A percentile compares a stretch with the other conserved stretches of the same genome.
phyloP scores from a whole-genome alignment of 2,329 filamentous ascomycete genomes.

The Aureobasidium sp. region DNA sequence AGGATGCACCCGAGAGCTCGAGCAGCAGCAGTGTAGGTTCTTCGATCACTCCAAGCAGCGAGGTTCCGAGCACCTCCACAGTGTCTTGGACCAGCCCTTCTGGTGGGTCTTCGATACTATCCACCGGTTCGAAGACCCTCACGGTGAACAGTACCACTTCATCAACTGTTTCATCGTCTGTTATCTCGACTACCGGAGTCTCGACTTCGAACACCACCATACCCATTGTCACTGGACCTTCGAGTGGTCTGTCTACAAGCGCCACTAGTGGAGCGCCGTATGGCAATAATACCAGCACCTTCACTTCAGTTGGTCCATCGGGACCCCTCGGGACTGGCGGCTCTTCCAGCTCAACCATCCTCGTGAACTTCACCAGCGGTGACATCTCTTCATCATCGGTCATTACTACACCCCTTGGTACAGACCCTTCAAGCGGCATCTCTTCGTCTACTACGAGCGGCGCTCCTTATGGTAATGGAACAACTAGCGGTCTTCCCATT shows the following conservation, averaged over 20 bases:
- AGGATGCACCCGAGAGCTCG: slow-evolving; percentile 3
- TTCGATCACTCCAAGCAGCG: neutral
- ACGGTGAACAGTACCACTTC: neutral
- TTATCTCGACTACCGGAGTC: neutral
- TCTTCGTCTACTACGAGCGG: neutral
- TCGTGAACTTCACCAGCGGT: neutral
- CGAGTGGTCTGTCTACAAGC: neutral
- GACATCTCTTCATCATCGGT: neutral
- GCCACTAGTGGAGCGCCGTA: neutral
- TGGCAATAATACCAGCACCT: neutral
- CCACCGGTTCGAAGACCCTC: neutral
- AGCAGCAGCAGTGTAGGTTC: slow-evolving; percentile 2
- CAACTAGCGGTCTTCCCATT: neutral
- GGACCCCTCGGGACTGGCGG: neutral
- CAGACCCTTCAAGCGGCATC: slow-evolving; percentile 1
- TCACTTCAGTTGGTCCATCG: neutral
- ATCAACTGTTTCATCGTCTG: neutral
- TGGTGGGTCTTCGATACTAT: neutral
- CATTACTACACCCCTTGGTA: neutral
- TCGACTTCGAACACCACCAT: neutral
- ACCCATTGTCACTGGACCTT: neutral
- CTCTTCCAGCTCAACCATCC: neutral
- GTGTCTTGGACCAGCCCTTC: neutral
- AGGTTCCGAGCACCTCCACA: neutral
- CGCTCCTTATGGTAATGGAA: neutral